phyloP scores from a whole-genome alignment of 31 red algal species.

The Endocladia muricata region DNA sequence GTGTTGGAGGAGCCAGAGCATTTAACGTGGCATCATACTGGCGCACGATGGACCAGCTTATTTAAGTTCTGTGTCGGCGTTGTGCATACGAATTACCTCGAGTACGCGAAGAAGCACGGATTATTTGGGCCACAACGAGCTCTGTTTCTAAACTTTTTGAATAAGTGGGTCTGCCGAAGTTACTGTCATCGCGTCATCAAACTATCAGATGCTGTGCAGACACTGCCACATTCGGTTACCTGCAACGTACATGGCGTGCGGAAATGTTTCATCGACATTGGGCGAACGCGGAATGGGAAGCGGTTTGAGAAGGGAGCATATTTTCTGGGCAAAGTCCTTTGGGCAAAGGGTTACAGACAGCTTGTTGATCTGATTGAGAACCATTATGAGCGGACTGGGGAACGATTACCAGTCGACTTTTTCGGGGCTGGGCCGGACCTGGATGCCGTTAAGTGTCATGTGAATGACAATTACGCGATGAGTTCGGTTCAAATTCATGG shows the following conservation, averaged over 20 bases:
- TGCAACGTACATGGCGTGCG: slow-evolving; percentile 90
- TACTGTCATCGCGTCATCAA: slow-evolving; percentile 88
- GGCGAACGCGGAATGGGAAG: slow-evolving; percentile 2
- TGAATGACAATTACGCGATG: slow-evolving; percentile 23
- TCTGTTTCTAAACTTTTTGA: slow-evolving; percentile 43
- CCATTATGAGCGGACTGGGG: slow-evolving; percentile 41
- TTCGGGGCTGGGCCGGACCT: slow-evolving; percentile 75
- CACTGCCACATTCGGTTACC: slow-evolving; percentile 61
- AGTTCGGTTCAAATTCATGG: slow-evolving; percentile 40
- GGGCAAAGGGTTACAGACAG: slow-evolving; percentile 76
- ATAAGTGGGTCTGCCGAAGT: slow-evolving; percentile 69
- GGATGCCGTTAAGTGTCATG: slow-evolving; percentile 22
- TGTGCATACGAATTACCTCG: slow-evolving; percentile 82
- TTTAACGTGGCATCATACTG: slow-evolving; percentile 79
- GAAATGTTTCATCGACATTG: slow-evolving; percentile 67
- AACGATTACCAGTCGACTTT: slow-evolving; percentile 63
- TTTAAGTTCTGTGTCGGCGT: slow-evolving; percentile 70
- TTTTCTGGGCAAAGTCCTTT: slow-evolving; percentile 84
- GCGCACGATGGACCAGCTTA: slow-evolving; percentile 66
- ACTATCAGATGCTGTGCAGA: slow-evolving; percentile 80
- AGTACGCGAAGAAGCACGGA: slow-evolving; percentile 66
- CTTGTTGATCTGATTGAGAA: slow-evolving; percentile 61
- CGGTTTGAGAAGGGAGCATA: slow-evolving; percentile 60
- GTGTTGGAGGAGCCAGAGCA: slow-evolving; percentile 90
- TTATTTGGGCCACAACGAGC: slow-evolving; percentile 61